Percentiles rank a stretch among this genome's conserved stretches.
Evolutionary conservation across 306 rosid genomes (phyloP).

Genomic region (Albizia julibrissin): DNA sequence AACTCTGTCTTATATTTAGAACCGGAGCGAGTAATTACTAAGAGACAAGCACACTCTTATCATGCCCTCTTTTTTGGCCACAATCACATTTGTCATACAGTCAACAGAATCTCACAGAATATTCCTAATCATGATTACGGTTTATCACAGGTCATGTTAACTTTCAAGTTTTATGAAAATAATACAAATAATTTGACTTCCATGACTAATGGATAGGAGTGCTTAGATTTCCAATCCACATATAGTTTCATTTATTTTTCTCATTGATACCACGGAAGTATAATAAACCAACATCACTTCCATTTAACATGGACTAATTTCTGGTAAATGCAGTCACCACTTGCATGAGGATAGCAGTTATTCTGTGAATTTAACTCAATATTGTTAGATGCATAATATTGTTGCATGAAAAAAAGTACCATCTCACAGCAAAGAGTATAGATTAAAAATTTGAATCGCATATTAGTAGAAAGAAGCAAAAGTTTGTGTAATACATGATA

Average conservation of each 20-base stretch:
- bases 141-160: constrained; percentile 12
- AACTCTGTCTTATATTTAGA: too few species aligned
- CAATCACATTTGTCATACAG: background rate
- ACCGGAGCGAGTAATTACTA: background rate
- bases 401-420: constrained; percentile 5
- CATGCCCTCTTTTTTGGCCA: background rate
- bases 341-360: background rate
- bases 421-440: constrained; percentile 10
- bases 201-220: background rate
- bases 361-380: constrained; percentile 4
- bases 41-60: constrained; percentile 10
- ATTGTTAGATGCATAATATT: background rate
- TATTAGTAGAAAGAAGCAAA: constrained; percentile 24
- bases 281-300: constrained; percentile 21
- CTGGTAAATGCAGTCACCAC: background rate
- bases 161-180: constrained; percentile 23
- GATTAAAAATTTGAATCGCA: constrained; percentile 9
- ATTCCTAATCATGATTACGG: constrained; percentile 21
- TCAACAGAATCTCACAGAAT: background rate
- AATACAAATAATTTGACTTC: constrained; percentile 16
- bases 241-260: background rate
- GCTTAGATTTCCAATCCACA: constrained; percentile 6
- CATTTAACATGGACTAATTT: constrained; percentile 7
- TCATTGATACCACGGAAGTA: constrained; percentile 11
- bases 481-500: constrained; percentile 63